Percentiles rank a stretch among this genome's conserved stretches.
phyloP scores from a whole-genome alignment of 306 rosid genomes.

The Lathyrus oleraceus region DNA sequence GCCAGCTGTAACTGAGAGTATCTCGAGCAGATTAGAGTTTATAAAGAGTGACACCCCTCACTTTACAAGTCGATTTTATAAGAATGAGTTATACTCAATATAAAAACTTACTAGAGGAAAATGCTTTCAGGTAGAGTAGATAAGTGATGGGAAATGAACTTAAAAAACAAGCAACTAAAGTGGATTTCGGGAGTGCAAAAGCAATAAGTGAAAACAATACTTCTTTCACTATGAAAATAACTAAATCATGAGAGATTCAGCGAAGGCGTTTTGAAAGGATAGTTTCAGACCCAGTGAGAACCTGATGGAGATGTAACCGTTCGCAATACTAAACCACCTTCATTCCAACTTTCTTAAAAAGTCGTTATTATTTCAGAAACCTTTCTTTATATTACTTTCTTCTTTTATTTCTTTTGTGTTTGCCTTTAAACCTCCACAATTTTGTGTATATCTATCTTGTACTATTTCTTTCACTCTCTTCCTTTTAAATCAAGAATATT shows the following conservation, averaged over 20 bases:
- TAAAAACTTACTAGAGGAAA: no score
- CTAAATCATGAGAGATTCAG: conserved; percentile 14
- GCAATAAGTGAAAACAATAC: background rate
- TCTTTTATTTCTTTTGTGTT: conserved; percentile 5
- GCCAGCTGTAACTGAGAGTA: no score
- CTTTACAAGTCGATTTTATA: no score
- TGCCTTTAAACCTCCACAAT: background rate
- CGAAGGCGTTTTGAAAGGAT: background rate
- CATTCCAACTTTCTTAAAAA: background rate
- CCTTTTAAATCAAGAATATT: background rate
- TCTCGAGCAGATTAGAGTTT: no score
- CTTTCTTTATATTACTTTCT: background rate
- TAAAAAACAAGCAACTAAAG: background rate
- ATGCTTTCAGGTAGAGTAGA: background rate
- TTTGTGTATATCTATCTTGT: background rate
- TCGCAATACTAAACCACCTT: conserved; percentile 15
- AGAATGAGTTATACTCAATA: no score
- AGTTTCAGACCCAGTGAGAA: background rate
- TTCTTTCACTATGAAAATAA: background rate
- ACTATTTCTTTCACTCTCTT: conserved; percentile 3
- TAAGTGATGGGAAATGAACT: conserved; percentile 3
- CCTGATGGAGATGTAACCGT: conserved; percentile 5
- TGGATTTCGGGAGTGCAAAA: background rate
- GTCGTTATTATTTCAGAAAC: conserved; percentile 5
- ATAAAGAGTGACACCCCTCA: no score